These are phyloP conservation scores for Fusarium goolgardi DNA, from an alignment of 2,329 filamentous ascomycete genomes.

Conservation along the genomic window DNA sequence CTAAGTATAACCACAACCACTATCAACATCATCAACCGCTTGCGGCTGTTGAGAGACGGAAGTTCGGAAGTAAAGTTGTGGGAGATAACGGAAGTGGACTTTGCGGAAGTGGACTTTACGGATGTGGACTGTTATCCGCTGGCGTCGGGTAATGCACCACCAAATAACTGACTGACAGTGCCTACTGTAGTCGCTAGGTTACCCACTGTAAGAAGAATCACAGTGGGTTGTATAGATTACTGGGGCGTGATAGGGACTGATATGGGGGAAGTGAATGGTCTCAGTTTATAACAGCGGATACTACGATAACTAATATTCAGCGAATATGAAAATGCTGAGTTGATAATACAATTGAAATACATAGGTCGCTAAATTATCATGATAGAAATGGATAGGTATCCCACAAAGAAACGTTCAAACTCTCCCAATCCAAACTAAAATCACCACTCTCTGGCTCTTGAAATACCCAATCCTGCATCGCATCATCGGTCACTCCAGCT, in stretches of 20 bases:
- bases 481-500: slow-evolving; percentile 8
- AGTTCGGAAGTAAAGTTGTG: slow-evolving; percentile 17
- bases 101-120: slow-evolving; percentile 4
- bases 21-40: slow-evolving; percentile 12
- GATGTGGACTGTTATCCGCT: slow-evolving; percentile 30
- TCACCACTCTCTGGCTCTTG: slow-evolving; percentile 33
- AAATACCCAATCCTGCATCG: slow-evolving; percentile 28
- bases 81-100: slow-evolving; percentile 14
- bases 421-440: slow-evolving; percentile 44
- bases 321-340: neutral
- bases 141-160: slow-evolving; percentile 37
- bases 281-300: neutral
- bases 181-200: neutral
- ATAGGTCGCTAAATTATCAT: neutral
- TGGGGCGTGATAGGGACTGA: neutral
- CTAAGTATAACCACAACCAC: neutral
- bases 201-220: neutral
- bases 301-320: neutral
- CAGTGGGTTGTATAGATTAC: neutral
- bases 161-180: neutral
- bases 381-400: slow-evolving; percentile 43
- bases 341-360: neutral
- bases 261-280: neutral
- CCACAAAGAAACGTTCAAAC: slow-evolving; percentile 44
- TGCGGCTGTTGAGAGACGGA: slow-evolving; percentile 22